Conservation (phyloP, 2,329 filamentous ascomycete species). For the Claviceps purpurea region DNA sequence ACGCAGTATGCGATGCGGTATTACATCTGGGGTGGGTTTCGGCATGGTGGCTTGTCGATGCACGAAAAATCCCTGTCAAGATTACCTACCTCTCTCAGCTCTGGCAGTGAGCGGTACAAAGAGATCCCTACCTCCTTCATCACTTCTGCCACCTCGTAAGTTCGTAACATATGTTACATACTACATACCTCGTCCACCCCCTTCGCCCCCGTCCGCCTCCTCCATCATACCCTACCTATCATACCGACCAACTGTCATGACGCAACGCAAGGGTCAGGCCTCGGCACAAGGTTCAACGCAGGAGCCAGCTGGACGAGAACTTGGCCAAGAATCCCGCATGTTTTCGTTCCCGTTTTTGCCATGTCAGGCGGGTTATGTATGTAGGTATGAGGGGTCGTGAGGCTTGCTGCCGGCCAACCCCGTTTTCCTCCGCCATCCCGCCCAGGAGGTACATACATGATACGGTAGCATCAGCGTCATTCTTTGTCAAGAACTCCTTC, state of each 20-base stretch:
- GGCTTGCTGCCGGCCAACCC: not conserved
- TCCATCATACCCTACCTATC: not conserved
- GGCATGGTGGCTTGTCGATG: not conserved
- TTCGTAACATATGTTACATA: no score
- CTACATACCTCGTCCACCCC: not conserved
- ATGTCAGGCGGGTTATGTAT: not conserved
- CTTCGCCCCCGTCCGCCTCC: no score
- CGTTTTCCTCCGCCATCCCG: not conserved
- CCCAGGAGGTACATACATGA: no score
- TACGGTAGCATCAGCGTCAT: not conserved
- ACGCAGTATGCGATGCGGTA: not conserved
- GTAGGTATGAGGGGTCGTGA: not conserved
- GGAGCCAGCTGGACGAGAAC: not conserved
- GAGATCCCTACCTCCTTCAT: not conserved
- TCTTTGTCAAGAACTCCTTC: not conserved
- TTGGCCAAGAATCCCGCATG: slow-evolving; percentile 3
- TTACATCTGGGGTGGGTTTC: not conserved
- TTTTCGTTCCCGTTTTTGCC: not conserved
- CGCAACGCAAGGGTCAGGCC: slow-evolving; percentile 1
- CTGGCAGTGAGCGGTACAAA: not conserved
- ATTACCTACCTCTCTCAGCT: not conserved
- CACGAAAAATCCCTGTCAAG: not conserved
- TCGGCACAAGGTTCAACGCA: slow-evolving; percentile 1
- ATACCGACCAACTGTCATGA: slow-evolving; percentile 1
- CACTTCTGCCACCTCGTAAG: not conserved